A percentile compares a stretch with the other conserved stretches of the same genome.
phyloP scores from a whole-genome alignment of 306 rosid genomes.

The Adenanthera pavonina region DNA sequence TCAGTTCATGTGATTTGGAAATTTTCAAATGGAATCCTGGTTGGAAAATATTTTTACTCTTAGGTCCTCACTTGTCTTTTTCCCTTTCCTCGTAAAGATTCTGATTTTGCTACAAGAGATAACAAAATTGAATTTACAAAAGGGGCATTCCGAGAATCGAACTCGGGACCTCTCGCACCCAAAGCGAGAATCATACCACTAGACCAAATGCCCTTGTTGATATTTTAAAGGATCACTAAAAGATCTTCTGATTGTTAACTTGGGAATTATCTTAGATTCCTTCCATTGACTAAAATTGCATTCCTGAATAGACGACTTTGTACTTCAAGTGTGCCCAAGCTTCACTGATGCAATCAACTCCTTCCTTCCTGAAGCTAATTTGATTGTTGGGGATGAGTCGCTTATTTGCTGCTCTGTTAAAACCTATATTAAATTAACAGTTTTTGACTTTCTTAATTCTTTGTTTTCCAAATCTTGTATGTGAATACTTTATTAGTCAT shows the following conservation, averaged over 20 bases:
- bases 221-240: neutral
- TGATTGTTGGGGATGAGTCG: neutral
- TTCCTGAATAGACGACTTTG: neutral
- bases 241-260: neutral
- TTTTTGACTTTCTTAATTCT: neutral
- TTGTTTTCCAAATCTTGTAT: neutral
- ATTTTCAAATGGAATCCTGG: too few relatives aligned
- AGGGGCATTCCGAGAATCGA: constrained; percentile 61
- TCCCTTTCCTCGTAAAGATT: neutral
- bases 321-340: neutral
- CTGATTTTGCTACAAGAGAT: too few relatives aligned
- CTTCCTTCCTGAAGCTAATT: neutral
- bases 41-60: too few relatives aligned
- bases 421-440: neutral
- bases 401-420: neutral
- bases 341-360: neutral
- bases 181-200: constrained; percentile 65
- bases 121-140: neutral
- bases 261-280: neutral
- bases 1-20: too few relatives aligned
- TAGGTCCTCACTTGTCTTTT: neutral
- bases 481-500: neutral
- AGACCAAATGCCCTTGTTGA: constrained; percentile 48
- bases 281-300: neutral
- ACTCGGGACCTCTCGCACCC: constrained; percentile 67